phyloP scores from a whole-genome alignment of 225 moss, liverwort and hornwort genomes.

The Thuidium tamariscinum region DNA sequence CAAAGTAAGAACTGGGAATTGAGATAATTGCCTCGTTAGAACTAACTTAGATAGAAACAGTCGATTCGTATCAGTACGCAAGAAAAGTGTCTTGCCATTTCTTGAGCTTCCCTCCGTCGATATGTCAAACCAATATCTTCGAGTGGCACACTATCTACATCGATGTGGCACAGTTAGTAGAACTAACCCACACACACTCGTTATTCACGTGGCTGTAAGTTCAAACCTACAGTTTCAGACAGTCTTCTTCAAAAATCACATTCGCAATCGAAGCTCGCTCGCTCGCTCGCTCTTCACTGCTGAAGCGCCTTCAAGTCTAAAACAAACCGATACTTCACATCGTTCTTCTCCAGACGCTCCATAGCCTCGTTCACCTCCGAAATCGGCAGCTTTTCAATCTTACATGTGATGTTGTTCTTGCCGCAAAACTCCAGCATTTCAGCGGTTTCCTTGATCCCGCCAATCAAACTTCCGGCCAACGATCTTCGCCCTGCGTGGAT shows the following conservation, averaged over 20 bases:
- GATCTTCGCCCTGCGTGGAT: background rate
- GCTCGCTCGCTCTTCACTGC: background rate
- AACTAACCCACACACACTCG: background rate
- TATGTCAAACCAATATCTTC: no score
- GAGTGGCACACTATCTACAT: background rate
- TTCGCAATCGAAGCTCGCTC: background rate
- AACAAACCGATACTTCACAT: constrained; percentile 62
- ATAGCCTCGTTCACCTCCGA: constrained; percentile 28
- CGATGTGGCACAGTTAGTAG: background rate
- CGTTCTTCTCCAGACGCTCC: constrained; percentile 26
- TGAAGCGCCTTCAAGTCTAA: constrained; percentile 11
- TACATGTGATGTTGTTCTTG: constrained; percentile 33
- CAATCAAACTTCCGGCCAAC: constrained; percentile 26
- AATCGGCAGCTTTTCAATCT: constrained; percentile 34
- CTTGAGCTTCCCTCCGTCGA: background rate
- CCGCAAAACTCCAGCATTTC: constrained; percentile 63
- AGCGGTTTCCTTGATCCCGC: constrained; percentile 40
- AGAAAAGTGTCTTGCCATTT: background rate
- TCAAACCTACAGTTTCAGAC: background rate
- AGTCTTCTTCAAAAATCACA: background rate
- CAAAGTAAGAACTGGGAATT: background rate
- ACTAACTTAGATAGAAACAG: background rate
- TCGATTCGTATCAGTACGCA: background rate
- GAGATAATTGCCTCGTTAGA: no score
- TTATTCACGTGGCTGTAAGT: background rate